Percentiles rank a stretch among this genome's conserved stretches.
Evolutionary conservation across 805 yeast species (phyloP).

Genomic region (Naumovozyma castellii): DNA sequence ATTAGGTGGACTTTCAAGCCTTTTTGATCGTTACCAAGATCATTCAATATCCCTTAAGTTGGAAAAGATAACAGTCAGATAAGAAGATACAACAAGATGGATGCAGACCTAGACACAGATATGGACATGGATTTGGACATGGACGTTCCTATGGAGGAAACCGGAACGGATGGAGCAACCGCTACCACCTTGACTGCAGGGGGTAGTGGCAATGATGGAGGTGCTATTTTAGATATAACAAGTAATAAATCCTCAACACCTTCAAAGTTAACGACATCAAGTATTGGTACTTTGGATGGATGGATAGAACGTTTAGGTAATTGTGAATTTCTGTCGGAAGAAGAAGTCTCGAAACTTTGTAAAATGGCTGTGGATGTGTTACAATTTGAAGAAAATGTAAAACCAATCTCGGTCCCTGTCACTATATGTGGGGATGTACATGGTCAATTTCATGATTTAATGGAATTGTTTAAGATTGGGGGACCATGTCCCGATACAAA

Average conservation of each 20-base stretch:
- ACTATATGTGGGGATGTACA: slow-evolving; percentile 97
- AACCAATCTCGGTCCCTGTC: slow-evolving; percentile 91
- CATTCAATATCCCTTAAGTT: not conserved
- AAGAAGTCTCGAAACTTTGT: slow-evolving; percentile 69
- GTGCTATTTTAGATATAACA: slow-evolving; percentile 15
- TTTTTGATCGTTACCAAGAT: too few relatives aligned
- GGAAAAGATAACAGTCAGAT: not conserved
- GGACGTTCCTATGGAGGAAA: slow-evolving; percentile 82
- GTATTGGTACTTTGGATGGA: slow-evolving; percentile 63
- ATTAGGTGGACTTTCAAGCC: too few relatives aligned
- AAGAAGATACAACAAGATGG: not conserved
- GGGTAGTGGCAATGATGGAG: slow-evolving; percentile 3
- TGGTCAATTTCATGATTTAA: slow-evolving; percentile 91
- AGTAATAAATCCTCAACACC: slow-evolving; percentile 33
- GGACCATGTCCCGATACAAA: slow-evolving; percentile 90
- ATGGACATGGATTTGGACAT: slow-evolving; percentile 60
- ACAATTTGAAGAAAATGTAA: slow-evolving; percentile 88
- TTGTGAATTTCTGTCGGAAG: slow-evolving; percentile 76
- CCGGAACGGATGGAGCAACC: slow-evolving; percentile 42
- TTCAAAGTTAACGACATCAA: slow-evolving; percentile 33
- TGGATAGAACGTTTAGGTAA: slow-evolving; percentile 76
- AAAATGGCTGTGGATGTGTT: slow-evolving; percentile 86
- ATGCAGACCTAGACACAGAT: not conserved
- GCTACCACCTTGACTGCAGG: slow-evolving; percentile 17
- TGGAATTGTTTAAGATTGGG: slow-evolving; percentile 87